Evolutionary conservation across 306 rosid species (phyloP), one percentile per base, ranked within the genome.

Genomic region (Echinosophora koreensis): DNA sequence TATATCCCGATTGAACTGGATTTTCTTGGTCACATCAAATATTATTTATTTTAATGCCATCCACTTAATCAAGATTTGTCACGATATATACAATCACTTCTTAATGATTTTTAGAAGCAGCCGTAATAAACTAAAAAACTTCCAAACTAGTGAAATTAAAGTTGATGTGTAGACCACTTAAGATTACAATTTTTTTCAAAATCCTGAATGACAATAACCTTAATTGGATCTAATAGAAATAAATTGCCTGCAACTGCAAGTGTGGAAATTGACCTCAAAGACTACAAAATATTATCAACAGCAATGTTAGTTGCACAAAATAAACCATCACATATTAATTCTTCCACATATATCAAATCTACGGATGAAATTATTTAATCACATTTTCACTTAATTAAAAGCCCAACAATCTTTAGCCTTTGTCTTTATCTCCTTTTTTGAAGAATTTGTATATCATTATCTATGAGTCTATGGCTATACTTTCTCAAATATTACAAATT

Each of bases 41-140:
- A 30, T 55, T 22, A 22, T 22, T 17, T 30, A n/a, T 58, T 75
- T 81, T 51, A 54, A 22, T 56, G 57, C 8, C 14, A 37, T 49
- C 55, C 37, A 10, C 41, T 39, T 32, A 42, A 52, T 35, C 35
- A 73, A 6, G 27, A 11, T 30, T 28, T 30, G 7, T 28, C 28
- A 60, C 49, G 77, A n/a, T n/a, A n/a, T n/a, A 78, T 38, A 65
- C 71, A 35, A 78, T 70, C n/a, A 49, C 13, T 18, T 78, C 18
- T 59, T 42, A 1, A 49, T 51, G 70, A 66, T 37, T 61, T 51
- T 15, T 57, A 39, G 4, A 71, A 55, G 77, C 54, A 55, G 39
- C 66, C 66, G 0, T 13, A 56, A 38, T 55, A 18, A 50, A 71
- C 28, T 10, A 6, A 60, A 46, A 78, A 5, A 0, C 16, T 28